Conservation (phyloP, 2,329 filamentous ascomycete genomes). For the Colletotrichum sp. region DNA sequence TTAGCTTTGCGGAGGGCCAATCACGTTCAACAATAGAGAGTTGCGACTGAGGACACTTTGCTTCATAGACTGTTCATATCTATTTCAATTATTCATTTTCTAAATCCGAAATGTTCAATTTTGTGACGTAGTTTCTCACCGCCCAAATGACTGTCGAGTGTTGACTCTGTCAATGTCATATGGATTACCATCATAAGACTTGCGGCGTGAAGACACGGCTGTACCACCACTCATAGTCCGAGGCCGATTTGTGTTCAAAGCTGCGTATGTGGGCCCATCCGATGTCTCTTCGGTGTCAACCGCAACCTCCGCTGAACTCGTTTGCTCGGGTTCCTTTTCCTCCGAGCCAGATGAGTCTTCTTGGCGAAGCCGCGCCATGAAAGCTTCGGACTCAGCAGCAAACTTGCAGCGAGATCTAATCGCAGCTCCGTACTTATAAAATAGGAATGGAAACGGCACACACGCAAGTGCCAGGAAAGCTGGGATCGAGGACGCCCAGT, state of each 20-base stretch:
- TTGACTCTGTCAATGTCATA: background rate
- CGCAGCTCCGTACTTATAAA: conserved; percentile 70
- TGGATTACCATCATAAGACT: background rate
- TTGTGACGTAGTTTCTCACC: background rate
- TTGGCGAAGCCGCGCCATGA: conserved; percentile 52
- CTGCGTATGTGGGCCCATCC: background rate
- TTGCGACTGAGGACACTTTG: background rate
- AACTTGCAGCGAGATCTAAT: conserved; percentile 61
- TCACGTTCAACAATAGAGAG: background rate
- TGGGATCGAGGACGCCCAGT: conserved; percentile 77
- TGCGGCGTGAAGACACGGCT: background rate
- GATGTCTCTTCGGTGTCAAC: background rate
- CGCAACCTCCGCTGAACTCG: conserved; percentile 13
- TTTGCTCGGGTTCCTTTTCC: background rate
- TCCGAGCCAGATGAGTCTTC: background rate
- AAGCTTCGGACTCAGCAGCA: conserved; percentile 61
- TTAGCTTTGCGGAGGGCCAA: background rate
- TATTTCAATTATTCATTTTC: background rate
- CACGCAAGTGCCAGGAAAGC: conserved; percentile 76
- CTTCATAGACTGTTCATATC: background rate
- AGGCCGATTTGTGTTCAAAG: background rate
- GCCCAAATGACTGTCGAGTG: background rate
- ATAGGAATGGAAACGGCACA: conserved; percentile 75
- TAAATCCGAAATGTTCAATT: background rate
- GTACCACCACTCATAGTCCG: background rate